These are phyloP conservation scores for Pulveroboletus sp. DNA, from an alignment of 768 basidiomycete genomes.

Conservation along the genomic window DNA sequence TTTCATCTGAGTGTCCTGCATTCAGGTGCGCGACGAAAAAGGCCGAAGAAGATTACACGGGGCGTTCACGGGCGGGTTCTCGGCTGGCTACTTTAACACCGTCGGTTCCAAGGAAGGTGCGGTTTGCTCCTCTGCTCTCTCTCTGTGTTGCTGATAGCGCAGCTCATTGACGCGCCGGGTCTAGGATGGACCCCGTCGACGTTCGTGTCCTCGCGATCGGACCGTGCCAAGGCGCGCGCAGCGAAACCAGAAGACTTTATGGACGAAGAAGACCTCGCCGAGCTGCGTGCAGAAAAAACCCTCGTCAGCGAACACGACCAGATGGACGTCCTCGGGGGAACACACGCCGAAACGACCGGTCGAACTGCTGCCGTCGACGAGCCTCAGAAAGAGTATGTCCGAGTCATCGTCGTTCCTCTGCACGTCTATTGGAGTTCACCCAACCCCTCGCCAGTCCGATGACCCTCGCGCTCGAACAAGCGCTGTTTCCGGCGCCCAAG, in stretches of 20 bases:
- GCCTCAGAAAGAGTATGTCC: conserved; percentile 35
- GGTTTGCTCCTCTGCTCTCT: conserved; percentile 8
- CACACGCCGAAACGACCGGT: conserved; percentile 41
- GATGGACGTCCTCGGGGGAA: conserved; percentile 62
- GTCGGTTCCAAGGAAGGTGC: conserved; percentile 94
- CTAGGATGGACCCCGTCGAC: conserved; percentile 93
- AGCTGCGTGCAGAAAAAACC: conserved; percentile 66
- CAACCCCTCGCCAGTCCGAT: too few species aligned
- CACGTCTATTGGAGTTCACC: too few species aligned
- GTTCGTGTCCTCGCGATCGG: conserved; percentile 83
- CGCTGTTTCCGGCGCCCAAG: conserved; percentile 68
- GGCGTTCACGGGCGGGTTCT: conserved; percentile 97
- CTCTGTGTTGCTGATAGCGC: too few species aligned
- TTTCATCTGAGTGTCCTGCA: conserved; percentile 12
- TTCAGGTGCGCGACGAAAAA: conserved; percentile 87
- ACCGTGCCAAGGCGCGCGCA: conserved; percentile 58
- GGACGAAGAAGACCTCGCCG: conserved; percentile 96
- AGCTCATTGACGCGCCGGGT: too few species aligned
- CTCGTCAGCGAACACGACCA: conserved; percentile 79
- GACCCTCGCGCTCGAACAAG: conserved; percentile 54
- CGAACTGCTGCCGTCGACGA: conserved; percentile 38
- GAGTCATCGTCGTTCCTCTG: too few species aligned
- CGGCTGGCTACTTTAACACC: conserved; percentile 94
- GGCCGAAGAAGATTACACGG: conserved; percentile 92
- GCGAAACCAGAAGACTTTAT: conserved; percentile 90